These are phyloP conservation scores for Phytophthora pseudosyringae DNA, from an alignment of 352 stramenopile species.

Conservation along the genomic window DNA sequence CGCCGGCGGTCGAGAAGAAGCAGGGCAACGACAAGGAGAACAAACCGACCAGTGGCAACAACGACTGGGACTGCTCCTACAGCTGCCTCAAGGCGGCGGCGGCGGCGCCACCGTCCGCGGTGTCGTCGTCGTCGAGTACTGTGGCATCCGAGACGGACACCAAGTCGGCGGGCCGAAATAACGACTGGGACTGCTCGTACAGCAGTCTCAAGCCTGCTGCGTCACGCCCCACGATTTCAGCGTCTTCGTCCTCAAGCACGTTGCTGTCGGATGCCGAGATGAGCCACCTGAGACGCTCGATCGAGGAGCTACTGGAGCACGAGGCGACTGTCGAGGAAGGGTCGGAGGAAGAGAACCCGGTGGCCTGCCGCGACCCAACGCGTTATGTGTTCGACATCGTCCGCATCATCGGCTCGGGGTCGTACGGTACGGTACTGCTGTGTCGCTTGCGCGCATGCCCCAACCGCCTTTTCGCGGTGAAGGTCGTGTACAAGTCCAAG, in stretches of 20 bases:
- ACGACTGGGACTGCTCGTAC: constrained; percentile 54
- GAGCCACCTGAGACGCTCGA: constrained; percentile 28
- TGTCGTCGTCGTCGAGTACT: constrained; percentile 15
- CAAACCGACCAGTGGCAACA: constrained; percentile 26
- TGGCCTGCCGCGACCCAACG: constrained; percentile 19
- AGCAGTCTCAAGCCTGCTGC: constrained; percentile 19
- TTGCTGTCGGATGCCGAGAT: constrained; percentile 49
- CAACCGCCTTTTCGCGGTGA: constrained; percentile 69
- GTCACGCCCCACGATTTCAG: constrained; percentile 40
- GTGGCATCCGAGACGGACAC: constrained; percentile 9
- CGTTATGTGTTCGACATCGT: constrained; percentile 75
- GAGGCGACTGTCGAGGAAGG: constrained; percentile 34
- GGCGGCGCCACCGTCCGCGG: background rate
- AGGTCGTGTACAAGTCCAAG: constrained; percentile 82
- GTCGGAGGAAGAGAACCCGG: constrained; percentile 24
- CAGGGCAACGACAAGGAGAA: constrained; percentile 6
- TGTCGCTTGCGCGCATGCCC: constrained; percentile 53
- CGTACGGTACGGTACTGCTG: constrained; percentile 78
- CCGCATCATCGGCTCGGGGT: constrained; percentile 76
- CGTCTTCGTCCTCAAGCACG: constrained; percentile 59
- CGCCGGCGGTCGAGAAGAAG: constrained; percentile 3
- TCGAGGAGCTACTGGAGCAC: constrained; percentile 38
- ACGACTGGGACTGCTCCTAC: constrained; percentile 57
- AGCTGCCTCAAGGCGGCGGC: constrained; percentile 24
- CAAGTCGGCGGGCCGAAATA: constrained; percentile 17